Evolutionary conservation across 2,329 filamentous ascomycete species (phyloP), one percentile per base, ranked within the genome.

Genomic region (Tolypocladium endophyticum): DNA sequence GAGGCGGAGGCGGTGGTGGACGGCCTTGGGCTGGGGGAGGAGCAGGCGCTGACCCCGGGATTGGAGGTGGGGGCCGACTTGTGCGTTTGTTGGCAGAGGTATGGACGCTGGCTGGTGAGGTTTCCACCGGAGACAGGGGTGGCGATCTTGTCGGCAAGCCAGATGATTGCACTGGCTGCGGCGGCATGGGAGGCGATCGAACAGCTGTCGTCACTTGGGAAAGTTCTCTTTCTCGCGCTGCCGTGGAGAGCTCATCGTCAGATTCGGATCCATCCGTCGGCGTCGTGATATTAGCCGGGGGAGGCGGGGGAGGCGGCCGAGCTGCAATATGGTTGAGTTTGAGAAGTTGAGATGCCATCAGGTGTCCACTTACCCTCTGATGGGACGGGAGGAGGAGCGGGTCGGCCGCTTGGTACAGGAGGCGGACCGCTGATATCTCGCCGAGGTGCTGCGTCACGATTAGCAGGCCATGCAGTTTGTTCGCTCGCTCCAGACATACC

Each of bases 191-290:
- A 35, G 79, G 78, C 28, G 69, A 69, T 57, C 67, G 67, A 58
- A 61, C 38, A 11, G 62, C 57, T 36, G 75, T 70, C 28, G 74
- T 75, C 41, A 77, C 74, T 25, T 79, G 58, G 68, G 57, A 36
- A 35, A 57, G 30, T 28, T 74, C 66, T 64, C 80, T 72, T 57
- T 77, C 73, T 64, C 74, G 71, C 67, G 80, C 69, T 68, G 74
- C 73, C 58, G 78, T 77, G 12, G 88, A 91, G 67, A 92, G 77
- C 72, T 97, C 93, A 71, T 97, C 92, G 66, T 95, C 92, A 52
- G 92, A 94, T 70, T 89, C 90, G 1, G 91, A 95, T 36, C 91
- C 92, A 62, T 88, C 82, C 60, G 86, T 90, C 54, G 86, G 86
- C 47, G 89, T 47, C n/a, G 43, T 89, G 20, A 83, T 70, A 52